Evolutionary conservation across 768 basidiomycete species (phyloP).

Genomic region (Tulasnella sp.): DNA sequence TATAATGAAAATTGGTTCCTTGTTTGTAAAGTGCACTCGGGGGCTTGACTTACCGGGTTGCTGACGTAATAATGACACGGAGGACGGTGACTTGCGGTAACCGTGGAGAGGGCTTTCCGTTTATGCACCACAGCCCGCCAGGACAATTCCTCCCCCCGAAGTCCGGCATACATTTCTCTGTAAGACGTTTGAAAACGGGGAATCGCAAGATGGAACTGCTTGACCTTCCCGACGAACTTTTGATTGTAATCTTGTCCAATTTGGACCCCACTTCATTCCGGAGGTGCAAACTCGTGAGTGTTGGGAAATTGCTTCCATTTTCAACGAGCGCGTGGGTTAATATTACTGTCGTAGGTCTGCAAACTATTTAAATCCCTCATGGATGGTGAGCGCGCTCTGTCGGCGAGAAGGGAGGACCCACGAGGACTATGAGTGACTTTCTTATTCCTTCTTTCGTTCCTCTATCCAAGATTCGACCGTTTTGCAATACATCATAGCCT

Average conservation of each 20-base stretch:
- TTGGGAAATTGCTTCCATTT: too few species aligned
- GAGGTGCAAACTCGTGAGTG: constrained; percentile 5
- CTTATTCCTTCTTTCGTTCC: neutral
- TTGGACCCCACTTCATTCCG: neutral
- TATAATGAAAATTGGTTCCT: neutral
- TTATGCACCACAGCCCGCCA: neutral
- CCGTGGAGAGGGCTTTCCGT: neutral
- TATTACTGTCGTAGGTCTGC: neutral
- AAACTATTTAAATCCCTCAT: constrained; percentile 10
- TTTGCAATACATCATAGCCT: constrained; percentile 10
- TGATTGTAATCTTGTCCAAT: constrained; percentile 4
- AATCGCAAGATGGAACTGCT: constrained; percentile 9
- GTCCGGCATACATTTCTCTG: neutral
- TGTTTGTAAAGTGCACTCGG: neutral
- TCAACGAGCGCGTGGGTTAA: neutral
- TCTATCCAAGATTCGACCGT: constrained; percentile 13
- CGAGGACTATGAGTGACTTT: neutral
- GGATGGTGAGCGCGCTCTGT: neutral
- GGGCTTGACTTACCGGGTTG: neutral
- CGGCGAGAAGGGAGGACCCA: neutral
- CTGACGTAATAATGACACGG: constrained; percentile 13
- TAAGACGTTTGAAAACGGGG: neutral
- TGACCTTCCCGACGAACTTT: constrained; percentile 23
- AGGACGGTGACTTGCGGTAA: neutral
- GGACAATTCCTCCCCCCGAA: neutral